Conservation (phyloP, 2,329 filamentous ascomycete species). For the Diaporthe citri region DNA sequence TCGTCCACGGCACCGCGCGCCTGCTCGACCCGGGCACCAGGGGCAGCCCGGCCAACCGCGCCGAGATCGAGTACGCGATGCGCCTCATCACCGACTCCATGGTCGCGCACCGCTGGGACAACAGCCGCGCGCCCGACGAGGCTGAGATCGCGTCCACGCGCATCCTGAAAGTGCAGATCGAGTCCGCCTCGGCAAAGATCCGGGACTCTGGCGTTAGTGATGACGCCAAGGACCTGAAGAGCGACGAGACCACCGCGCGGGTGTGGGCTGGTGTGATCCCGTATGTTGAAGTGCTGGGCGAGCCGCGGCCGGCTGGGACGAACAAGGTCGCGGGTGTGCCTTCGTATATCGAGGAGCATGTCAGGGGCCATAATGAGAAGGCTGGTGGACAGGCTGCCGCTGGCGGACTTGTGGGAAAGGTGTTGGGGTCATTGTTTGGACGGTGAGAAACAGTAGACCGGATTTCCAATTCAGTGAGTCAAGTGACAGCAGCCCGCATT, state of each 20-base stretch:
- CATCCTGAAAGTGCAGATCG: slow-evolving; percentile 77
- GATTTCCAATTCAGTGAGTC: too few relatives aligned
- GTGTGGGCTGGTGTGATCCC: slow-evolving; percentile 73
- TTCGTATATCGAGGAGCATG: slow-evolving; percentile 66
- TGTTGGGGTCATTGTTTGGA: slow-evolving; percentile 34
- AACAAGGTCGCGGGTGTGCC: slow-evolving; percentile 73
- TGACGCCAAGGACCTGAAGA: slow-evolving; percentile 60
- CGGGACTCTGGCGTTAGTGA: slow-evolving; percentile 73
- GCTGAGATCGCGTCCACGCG: slow-evolving; percentile 82
- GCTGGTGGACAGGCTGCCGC: background rate
- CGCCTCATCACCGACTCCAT: slow-evolving; percentile 81
- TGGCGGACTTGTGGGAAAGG: slow-evolving; percentile 31
- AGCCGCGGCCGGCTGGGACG: slow-evolving; percentile 70
- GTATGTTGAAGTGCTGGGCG: slow-evolving; percentile 72
- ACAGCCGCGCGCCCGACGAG: slow-evolving; percentile 75
- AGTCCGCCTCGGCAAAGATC: slow-evolving; percentile 81
- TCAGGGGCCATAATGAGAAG: slow-evolving; percentile 53
- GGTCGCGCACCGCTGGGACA: slow-evolving; percentile 75
- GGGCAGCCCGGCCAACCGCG: slow-evolving; percentile 55
- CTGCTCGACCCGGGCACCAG: slow-evolving; percentile 64
- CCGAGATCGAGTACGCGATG: slow-evolving; percentile 85
- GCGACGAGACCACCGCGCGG: slow-evolving; percentile 41
- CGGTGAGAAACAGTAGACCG: background rate
- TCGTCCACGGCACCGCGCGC: slow-evolving; percentile 80
- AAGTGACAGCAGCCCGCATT: background rate